Evolutionary conservation across 176 grass and related monocot genomes (phyloP).

Genomic region (Calamus simplicifolius): DNA sequence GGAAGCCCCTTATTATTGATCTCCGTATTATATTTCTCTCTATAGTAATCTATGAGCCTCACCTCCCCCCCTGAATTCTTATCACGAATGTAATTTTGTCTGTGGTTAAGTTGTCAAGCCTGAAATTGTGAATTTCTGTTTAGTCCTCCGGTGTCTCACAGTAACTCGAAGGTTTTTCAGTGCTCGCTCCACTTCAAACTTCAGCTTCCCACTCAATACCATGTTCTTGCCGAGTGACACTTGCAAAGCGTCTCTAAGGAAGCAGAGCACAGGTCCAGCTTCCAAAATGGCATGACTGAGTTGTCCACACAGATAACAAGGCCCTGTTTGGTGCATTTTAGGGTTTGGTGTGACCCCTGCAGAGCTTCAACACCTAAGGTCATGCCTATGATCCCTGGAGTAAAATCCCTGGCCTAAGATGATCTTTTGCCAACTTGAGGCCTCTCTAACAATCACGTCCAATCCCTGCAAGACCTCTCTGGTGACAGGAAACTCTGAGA

Average conservation of each 20-base stretch:
- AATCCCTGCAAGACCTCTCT: slow-evolving; percentile 54
- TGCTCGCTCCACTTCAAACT: slow-evolving; percentile 7
- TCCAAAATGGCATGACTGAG: slow-evolving; percentile 44
- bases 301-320: slow-evolving; percentile 40
- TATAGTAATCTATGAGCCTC: slow-evolving; percentile 37
- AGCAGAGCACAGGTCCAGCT: slow-evolving; percentile 27
- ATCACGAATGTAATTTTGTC: slow-evolving; percentile 34
- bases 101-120: slow-evolving; percentile 37
- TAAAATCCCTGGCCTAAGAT: slow-evolving; percentile 39
- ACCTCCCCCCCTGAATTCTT: slow-evolving; percentile 26
- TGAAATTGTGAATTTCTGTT: slow-evolving; percentile 37
- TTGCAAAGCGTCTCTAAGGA: slow-evolving; percentile 1
- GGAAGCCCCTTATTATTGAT: slow-evolving; percentile 39
- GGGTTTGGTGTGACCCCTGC: slow-evolving; percentile 39
- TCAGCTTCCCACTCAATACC: slow-evolving; percentile 7
- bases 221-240: slow-evolving; percentile 6
- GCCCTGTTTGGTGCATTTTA: slow-evolving; percentile 34
- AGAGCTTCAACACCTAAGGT: slow-evolving; percentile 31
- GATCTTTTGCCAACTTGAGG: slow-evolving; percentile 35
- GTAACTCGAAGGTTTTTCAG: slow-evolving; percentile 39
- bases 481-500: slow-evolving; percentile 35
- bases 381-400: not conserved
- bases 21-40: slow-evolving; percentile 16
- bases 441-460: slow-evolving; percentile 47
- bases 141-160: slow-evolving; percentile 37